Base-by-base conservation (phyloP, 2,329 filamentous ascomycete species). In the Exophiala spinifera region DNA sequence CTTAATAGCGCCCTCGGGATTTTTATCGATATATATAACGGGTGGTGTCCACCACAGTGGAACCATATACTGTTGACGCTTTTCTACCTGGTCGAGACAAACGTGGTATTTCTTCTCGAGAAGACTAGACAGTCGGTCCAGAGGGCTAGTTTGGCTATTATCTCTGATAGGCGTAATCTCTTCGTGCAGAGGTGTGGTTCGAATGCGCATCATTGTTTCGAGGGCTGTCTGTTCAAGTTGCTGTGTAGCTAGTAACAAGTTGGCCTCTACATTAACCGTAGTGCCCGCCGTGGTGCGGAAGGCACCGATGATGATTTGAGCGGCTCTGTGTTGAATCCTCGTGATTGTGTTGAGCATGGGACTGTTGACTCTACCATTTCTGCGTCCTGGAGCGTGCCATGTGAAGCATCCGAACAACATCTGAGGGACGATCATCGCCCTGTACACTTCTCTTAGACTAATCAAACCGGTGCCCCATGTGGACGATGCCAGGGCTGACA, bases 391-490 rank as follows among this genome's bases (percentile, higher is more conserved):
- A 10, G 3, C 53, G 52, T 64, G 55, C 66, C 64, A 68, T 31
- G 61, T 61, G 8, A 63, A 69, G 49, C 59, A 67, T 2, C 55
- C 60, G 46, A 65, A 69, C 8, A 66, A 53, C 49, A 68, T 66
- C 31, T 66, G 55, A 1, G 60, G 63, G 11, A 66, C 39, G 5
- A 64, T 56, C 21, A 67, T 62, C 17, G 60, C 62, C 21, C 57
- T 54, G 43, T 67, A 67, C 13, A 67, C 59, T 28, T 65, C 57
- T 44, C 62, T 54, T 13, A 68, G 60, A 42, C 65, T 64, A 8
- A 60, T 55, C 13, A 58, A 25, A n/a, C 53, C 59, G 2, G 57
- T 20, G 49, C 36, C 63, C 63, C 61, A 67, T 19, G 61, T 63
- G 21, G 63, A 66, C 13, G 53, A 64, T 50, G 59, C 59, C 34